Evolutionary conservation across 805 yeast species (phyloP), one percentile per base, ranked within the genome.

Genomic region (Yarrowia deformans): DNA sequence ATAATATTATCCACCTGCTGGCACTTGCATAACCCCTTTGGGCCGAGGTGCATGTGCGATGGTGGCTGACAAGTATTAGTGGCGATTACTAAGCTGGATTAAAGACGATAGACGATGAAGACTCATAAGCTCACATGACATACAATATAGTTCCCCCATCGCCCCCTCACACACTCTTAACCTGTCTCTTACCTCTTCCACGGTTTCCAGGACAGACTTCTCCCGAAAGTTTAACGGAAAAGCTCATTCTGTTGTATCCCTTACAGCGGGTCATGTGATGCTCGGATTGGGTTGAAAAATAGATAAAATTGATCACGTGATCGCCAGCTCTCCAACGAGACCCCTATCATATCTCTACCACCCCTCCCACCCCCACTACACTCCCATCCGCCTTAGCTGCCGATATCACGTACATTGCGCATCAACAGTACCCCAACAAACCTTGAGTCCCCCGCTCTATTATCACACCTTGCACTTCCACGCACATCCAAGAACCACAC

Each of bases 381-480:
- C 46, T n/a, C 10, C 23, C 46, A 8, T n/a, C 40, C 56, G 40
- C 56, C 52, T 48, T 48, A 29, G 35, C 39, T 50, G 37, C 19
- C 54, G 34, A 29, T 49, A 49, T 32, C 39, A 32, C 55, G 19
- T 32, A 50, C 55, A 16, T 54, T 49, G 56, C 56, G 40, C 40
- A 32, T 50, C 56, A 34, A 13, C 45, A 19, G 45, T 37, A 54
- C 60, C 60, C 60, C 60, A 54, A 54, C 60, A 54, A 54, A 54
- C 60, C 42, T 49, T 54, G 45, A 9, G 32, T 13, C 35, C 68
- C 37, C 63, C 60, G 40, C 58, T 16, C 40, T 14, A 7, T 14
- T 40, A n/a, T 6, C 54, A 34, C 55, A 23, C 39, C 56, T 35
- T 34, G 40, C 19, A 49, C 29, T 23, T 14, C 39, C 7, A 5